Evolutionary conservation across 345 rosid species (phyloP), one percentile per base, ranked within the genome.

Genomic region (Euphorbia tirucalli): DNA sequence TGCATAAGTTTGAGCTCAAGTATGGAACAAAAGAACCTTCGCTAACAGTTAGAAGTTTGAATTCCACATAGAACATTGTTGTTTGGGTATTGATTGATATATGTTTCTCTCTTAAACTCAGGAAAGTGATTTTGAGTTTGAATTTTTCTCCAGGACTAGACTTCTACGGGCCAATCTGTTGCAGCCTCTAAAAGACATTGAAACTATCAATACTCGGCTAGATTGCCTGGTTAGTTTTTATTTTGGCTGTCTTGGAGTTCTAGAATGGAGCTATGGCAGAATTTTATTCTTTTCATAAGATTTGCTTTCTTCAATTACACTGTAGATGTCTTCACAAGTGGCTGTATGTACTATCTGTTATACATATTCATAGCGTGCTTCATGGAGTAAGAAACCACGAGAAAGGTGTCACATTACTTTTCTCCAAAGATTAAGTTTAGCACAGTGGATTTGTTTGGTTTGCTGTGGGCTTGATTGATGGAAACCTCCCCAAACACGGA

Each of bases 141-240:
- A 75, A 74, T 60, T 79, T 74, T 72, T 85, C 75, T 74, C 63
- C 90, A 94, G 98, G 90, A 89, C 96, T 71, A 87, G 97, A 81
- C 93, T 94, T 80, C 97, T 94, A 49, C 95, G 97, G 55, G 98
- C 98, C 75, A 94, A 94, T 82, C 87, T 94, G 74, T 82, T 94
- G 82, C 98, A 94, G 91, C 98, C 98, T 70, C 75, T 92, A 75
- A 94, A 92, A 85, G 98, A 94, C 81, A 86, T 87, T 56, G 91
- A 89, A 85, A 94, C 98, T 67, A 92, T 94, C 74, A 90, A 83
- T 76, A 87, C 92, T 73, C 98, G 98, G 69, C 89, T 92, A 25
- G 93, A 92, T 83, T 92, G 95, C 89, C 77, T 94, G 96, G 98
- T 94, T 78, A 79, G 92, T 83, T 75, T 74, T 64, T 46, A 75